These are phyloP conservation scores for Saccharomycodes ludwigii DNA, from an alignment of 805 yeast genomes.

Conservation along the genomic window DNA sequence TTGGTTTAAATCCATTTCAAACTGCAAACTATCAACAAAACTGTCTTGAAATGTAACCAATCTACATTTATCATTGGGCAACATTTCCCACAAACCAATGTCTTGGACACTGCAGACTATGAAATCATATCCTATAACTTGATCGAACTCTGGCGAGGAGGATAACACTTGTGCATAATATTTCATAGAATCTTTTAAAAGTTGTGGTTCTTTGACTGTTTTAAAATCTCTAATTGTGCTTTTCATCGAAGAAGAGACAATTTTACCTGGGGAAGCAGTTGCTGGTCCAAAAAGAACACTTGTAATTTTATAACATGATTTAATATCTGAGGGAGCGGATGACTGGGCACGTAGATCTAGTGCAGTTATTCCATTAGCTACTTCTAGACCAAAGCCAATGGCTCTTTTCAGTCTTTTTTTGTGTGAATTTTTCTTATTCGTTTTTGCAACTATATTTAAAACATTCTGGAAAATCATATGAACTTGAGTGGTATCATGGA, in stretches of 20 bases:
- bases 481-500: neutral
- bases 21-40: neutral
- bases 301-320: neutral
- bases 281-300: constrained; percentile 4
- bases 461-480: neutral
- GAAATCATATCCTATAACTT: neutral
- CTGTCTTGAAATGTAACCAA: constrained; percentile 1
- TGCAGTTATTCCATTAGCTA: neutral
- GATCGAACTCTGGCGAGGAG: neutral
- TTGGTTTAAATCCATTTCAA: neutral
- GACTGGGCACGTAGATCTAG: neutral
- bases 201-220: neutral
- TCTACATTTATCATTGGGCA: neutral
- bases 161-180: too few relatives aligned
- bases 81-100: constrained; percentile 1
- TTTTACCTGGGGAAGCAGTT: constrained; percentile 5
- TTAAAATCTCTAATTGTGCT: constrained; percentile 5
- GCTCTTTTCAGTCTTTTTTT: constrained; percentile 5
- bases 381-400: constrained; percentile 1
- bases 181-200: neutral
- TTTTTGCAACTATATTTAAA: neutral
- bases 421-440: neutral
- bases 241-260: constrained; percentile 2
- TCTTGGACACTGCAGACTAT: neutral
- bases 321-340: too few relatives aligned